Conservation (phyloP, 495 filamentous ascomycete genomes). For the Penicillium arizonense region DNA sequence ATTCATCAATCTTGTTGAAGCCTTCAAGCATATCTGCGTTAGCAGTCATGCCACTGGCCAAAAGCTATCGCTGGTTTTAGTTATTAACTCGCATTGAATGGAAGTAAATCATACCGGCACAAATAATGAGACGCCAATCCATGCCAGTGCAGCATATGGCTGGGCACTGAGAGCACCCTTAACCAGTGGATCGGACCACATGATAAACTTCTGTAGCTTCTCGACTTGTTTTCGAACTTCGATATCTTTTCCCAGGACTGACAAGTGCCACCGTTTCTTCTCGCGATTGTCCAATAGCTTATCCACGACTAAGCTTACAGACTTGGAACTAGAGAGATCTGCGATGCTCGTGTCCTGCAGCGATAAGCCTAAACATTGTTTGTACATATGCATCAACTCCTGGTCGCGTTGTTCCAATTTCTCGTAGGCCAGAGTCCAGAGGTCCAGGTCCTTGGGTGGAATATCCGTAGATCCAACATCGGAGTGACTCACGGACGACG, state of each 20-base stretch:
- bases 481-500: too few species aligned
- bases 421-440: too few species aligned
- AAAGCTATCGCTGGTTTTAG: not conserved
- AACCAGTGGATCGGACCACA: not conserved
- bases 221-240: not conserved
- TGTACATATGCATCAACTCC: too few species aligned
- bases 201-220: not conserved
- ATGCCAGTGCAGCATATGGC: not conserved
- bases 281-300: not conserved
- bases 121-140: not conserved
- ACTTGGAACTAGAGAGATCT: not conserved
- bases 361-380: not conserved
- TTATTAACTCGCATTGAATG: not conserved
- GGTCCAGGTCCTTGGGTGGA: too few species aligned
- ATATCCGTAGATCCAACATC: too few species aligned
- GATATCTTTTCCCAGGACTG: not conserved
- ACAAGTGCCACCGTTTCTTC: not conserved
- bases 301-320: not conserved
- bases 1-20: not conserved
- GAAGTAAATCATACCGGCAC: not conserved
- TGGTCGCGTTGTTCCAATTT: too few species aligned
- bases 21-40: slow-evolving; percentile 7
- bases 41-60: not conserved
- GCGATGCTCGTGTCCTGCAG: not conserved
- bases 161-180: not conserved